Evolutionary conservation across 73 alveolate genomes (phyloP).

Genomic region (Tetrahymena elliotti): DNA sequence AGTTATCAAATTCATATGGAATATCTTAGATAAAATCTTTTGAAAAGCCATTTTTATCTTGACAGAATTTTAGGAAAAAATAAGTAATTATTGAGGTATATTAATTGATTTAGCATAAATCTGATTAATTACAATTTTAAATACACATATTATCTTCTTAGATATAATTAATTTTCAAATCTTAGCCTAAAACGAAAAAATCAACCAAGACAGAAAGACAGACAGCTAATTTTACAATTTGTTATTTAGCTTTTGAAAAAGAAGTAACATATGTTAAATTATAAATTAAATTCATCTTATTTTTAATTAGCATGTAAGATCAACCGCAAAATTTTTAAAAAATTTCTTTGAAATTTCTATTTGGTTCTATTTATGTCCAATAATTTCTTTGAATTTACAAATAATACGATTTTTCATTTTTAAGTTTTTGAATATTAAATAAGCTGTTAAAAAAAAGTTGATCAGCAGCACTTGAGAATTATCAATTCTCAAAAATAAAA

Average conservation of each 20-base stretch:
- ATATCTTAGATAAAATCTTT: too few species aligned
- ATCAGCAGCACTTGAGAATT: neutral
- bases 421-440: too few species aligned
- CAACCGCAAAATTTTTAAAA: neutral
- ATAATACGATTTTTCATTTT: neutral
- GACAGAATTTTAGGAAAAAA: neutral
- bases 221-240: neutral
- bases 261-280: too few species aligned
- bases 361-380: neutral
- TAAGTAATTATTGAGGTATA: neutral
- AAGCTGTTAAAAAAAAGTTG: neutral
- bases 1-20: neutral
- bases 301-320: neutral
- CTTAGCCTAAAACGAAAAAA: neutral
- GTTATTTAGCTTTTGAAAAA: neutral
- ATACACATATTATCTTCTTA: neutral
- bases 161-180: too few species aligned
- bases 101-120: neutral
- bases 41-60: neutral
- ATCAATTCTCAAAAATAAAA: too few species aligned
- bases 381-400: neutral
- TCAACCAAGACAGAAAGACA: too few species aligned
- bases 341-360: neutral
- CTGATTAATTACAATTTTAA: neutral
- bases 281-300: too few species aligned